Base-by-base conservation (phyloP, 2,329 filamentous ascomycete species). In the Fusarium circinatum region DNA sequence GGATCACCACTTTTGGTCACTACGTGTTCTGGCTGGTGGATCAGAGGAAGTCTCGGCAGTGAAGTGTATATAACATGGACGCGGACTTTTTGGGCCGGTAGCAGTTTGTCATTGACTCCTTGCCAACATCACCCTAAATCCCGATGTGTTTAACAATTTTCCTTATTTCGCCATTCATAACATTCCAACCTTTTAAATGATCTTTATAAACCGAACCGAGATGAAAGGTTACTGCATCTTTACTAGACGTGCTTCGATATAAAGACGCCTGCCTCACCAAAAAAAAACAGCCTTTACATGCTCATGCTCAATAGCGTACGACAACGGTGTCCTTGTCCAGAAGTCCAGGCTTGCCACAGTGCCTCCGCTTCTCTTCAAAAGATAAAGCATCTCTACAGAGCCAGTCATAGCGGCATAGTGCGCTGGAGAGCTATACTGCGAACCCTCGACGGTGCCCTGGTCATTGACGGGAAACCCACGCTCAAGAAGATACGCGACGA, bases 11-110 rank as follows among this genome's bases (percentile, higher is more conserved):
- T 4, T 8, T 30, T 17, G 1, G 26, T 12, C 26, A 17, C 9
- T 30, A 3, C 10, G 6, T 6, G 1, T 6, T 30, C 20, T 9
- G 20, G 14, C 14, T 12, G 7, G 6, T 17, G 20, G 6, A 17
- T 12, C 3, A 17, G 45, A n/a, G 6, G 4, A 17, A 4, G 4
- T 12, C 26, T 17, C 3, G 26, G 9, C 0, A 17, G 20, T 11
- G 18, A 17, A 30, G 10, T 11, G 20, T 48, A 17, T n/a, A 12
- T 48, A 47, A 17, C 14, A 17, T 17, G 20, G 3, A 17, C 15
- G 20, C 5, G 14, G 5, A 17, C 9, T 6, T 30, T 12, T 17
- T 8, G 4, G 12, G 4, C 45, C 14, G 0, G 26, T 9, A 22
- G 45, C 10, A 20, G 8, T 47, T 30, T 30, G 6, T 5, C 10